Conservation (phyloP, 352 stramenopile genomes). For the Phytophthora macrochlamydospora region DNA sequence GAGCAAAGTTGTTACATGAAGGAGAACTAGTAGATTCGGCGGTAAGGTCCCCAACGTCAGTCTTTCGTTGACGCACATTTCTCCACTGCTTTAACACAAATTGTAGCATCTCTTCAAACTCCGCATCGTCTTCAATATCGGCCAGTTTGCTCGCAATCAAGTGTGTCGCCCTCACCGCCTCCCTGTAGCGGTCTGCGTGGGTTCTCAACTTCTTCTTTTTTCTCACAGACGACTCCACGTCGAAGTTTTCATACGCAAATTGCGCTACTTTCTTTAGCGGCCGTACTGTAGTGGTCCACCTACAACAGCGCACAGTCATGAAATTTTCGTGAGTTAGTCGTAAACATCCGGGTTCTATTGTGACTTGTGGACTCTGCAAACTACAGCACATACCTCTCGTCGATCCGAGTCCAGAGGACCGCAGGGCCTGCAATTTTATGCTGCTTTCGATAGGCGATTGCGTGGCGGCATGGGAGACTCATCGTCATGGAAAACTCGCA, state of each 20-base stretch:
- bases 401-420: conserved; percentile 1
- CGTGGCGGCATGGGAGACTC: conserved; percentile 19
- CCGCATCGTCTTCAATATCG: conserved; percentile 16
- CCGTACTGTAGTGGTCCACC: not conserved
- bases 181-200: conserved; percentile 17
- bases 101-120: conserved; percentile 14
- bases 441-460: conserved; percentile 16
- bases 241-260: not conserved
- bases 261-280: not conserved
- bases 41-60: not conserved
- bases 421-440: not conserved
- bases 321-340: not conserved
- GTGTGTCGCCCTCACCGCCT: conserved; percentile 18
- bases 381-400: conserved; percentile 2
- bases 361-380: not conserved
- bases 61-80: conserved; percentile 8
- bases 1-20: no score
- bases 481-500: conserved; percentile 21
- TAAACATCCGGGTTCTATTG: not conserved
- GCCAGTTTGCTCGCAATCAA: conserved; percentile 24
- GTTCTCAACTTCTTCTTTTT: not conserved
- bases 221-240: not conserved
- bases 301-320: not conserved
- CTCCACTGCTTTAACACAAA: conserved; percentile 22
- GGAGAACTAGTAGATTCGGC: not conserved